phyloP scores from a whole-genome alignment of 2,329 filamentous ascomycete species.

The Dichotomopilus funicola region DNA sequence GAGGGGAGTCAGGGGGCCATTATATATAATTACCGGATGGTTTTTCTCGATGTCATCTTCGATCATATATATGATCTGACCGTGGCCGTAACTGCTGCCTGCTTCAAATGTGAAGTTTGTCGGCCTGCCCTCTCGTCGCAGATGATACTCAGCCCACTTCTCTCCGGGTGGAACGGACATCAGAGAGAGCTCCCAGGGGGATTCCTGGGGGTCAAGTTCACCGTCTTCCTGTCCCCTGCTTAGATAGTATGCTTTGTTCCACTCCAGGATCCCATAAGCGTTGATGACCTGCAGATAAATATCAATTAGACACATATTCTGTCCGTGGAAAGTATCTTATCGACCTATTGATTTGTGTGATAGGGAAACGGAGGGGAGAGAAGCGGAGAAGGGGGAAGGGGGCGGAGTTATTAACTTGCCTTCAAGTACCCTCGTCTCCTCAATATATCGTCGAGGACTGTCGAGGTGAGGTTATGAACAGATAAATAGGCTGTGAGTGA shows the following conservation, averaged over 20 bases:
- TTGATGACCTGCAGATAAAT: background rate
- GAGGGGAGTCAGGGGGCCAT: background rate
- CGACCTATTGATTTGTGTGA: background rate
- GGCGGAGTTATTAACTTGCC: background rate
- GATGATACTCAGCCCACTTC: background rate
- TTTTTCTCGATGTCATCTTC: background rate
- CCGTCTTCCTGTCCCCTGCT: too few relatives aligned
- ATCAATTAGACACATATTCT: background rate
- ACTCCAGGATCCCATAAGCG: background rate
- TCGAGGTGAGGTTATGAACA: background rate
- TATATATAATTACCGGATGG: background rate
- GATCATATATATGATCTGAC: background rate
- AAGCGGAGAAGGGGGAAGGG: background rate
- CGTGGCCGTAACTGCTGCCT: background rate
- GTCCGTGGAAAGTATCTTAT: background rate
- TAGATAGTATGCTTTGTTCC: background rate
- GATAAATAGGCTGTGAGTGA: background rate
- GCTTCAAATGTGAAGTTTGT: background rate
- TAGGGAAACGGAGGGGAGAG: background rate
- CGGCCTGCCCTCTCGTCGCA: background rate
- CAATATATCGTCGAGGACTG: background rate
- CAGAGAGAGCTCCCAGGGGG: background rate
- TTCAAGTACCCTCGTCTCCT: background rate
- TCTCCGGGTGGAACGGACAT: background rate
- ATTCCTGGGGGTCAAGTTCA: background rate